These are phyloP conservation scores for Orbilia javanica DNA, from an alignment of 2,329 filamentous ascomycete genomes.

Conservation along the genomic window DNA sequence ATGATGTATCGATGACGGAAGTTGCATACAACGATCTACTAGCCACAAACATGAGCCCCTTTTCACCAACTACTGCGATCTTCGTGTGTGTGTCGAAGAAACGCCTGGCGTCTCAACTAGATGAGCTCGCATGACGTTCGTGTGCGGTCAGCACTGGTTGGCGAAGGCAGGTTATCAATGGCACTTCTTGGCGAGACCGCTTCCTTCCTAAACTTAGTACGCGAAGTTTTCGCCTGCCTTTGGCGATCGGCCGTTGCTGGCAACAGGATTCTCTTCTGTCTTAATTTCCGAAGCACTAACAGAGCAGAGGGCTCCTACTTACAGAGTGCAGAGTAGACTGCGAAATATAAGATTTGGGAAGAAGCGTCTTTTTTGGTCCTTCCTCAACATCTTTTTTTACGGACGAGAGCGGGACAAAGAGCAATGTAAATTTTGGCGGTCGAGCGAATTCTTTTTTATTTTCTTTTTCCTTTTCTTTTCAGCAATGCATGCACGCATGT, in stretches of 20 bases:
- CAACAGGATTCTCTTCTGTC: neutral
- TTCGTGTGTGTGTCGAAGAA: neutral
- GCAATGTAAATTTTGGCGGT: too few relatives aligned
- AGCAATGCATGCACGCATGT: too few relatives aligned
- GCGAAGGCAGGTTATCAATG: constrained; percentile 28
- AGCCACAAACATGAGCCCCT: neutral
- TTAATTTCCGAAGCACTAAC: constrained; percentile 16
- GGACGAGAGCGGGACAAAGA: too few relatives aligned
- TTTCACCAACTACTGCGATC: neutral
- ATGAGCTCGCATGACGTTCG: constrained; percentile 26
- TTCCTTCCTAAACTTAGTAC: constrained; percentile 44
- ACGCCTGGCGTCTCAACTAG: constrained; percentile 20
- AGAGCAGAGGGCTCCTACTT: too few relatives aligned
- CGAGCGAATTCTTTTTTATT: too few relatives aligned
- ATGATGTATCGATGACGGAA: constrained; percentile 18
- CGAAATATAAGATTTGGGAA: too few relatives aligned
- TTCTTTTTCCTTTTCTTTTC: neutral
- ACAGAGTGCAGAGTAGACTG: too few relatives aligned
- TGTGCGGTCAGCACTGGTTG: constrained; percentile 3
- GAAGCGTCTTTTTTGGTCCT: neutral
- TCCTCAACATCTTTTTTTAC: too few relatives aligned
- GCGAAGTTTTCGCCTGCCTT: constrained; percentile 21
- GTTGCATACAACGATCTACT: neutral
- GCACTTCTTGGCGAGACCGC: constrained; percentile 24
- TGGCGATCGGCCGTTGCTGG: constrained; percentile 9